These are phyloP conservation scores for Botrytis tulipae DNA, from an alignment of 2,329 filamentous ascomycete genomes.

Conservation along the genomic window DNA sequence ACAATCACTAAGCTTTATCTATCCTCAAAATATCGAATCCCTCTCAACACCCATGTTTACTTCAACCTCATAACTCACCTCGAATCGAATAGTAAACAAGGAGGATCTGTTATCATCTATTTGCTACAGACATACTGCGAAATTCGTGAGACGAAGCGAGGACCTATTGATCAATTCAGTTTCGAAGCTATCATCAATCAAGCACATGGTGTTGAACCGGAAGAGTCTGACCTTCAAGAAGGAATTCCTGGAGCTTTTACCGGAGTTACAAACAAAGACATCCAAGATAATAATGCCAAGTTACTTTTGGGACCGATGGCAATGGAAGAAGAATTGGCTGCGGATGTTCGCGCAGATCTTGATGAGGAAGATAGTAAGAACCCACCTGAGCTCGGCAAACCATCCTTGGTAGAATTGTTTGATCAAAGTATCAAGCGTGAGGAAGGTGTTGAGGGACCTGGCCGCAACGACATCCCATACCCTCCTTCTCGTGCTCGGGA, in stretches of 20 bases:
- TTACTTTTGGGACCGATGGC: constrained; percentile 79
- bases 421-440: constrained; percentile 87
- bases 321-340: constrained; percentile 77
- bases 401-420: constrained; percentile 81
- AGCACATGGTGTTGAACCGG: constrained; percentile 58
- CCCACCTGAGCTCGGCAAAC: constrained; percentile 67
- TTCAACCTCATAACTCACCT: constrained; percentile 83
- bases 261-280: constrained; percentile 59
- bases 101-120: constrained; percentile 73
- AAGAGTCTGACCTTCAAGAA: constrained; percentile 58
- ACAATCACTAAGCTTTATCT: constrained; percentile 76
- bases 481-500: constrained; percentile 87
- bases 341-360: constrained; percentile 83
- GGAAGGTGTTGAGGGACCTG: constrained; percentile 80
- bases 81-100: constrained; percentile 79
- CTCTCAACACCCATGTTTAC: constrained; percentile 81
- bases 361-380: constrained; percentile 79
- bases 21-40: constrained; percentile 84
- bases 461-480: constrained; percentile 74
- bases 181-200: constrained; percentile 59
- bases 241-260: constrained; percentile 62
- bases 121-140: constrained; percentile 64
- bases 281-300: constrained; percentile 54
- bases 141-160: constrained; percentile 57
- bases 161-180: constrained; percentile 62